Base-by-base conservation (phyloP, 305 asterid genomes). In the Fraxinus baroniana region DNA sequence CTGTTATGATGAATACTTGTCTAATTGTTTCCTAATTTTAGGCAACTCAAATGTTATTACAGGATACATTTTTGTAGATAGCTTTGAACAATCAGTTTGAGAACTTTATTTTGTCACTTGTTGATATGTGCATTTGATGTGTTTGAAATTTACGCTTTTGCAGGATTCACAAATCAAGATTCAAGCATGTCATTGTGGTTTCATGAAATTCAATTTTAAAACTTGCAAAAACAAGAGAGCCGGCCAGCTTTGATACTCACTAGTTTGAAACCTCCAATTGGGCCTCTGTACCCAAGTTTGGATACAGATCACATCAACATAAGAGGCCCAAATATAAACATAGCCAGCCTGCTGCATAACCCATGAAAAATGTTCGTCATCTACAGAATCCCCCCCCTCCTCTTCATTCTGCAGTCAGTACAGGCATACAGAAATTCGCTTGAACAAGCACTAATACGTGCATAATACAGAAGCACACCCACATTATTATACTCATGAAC, bases 171-270 rank as follows among this genome's bases (percentile, higher is more conserved):
- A 20, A 44, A 76, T 28, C 30, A 28, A 28, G 30, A 28, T 28
- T 41, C 66, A 74, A 81, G 76, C 64, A 46, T 76, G 68, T 37
- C 39, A 60, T 73, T 17, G 30, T 44, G 80, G 80, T 77, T 60
- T 20, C 30, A 60, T 20, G 70, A 60, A 60, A 60, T 60, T 60
- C 28, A 60, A 7, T 60, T 57, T 60, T 60, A 20, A 7, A 60
- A 60, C 30, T 60, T 7, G 13, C 70, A 8, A 20, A 20, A 20
- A 7, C 70, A 20, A 60, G 15, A 60, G 70, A 60, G 70, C 28
- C 10, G 5, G 13, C 37, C 3, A 12, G 18, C 36, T 17, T 68
- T 68, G 39, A 28, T 68, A 3, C 18, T 68, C 7, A 30, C 74
- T 26, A 12, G 37, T 68, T 68, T 30, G 10, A 68, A 68, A 26